These are phyloP conservation scores for Mucor racemosus DNA, from an alignment of 371 early-diverging fungal genomes.

Conservation along the genomic window DNA sequence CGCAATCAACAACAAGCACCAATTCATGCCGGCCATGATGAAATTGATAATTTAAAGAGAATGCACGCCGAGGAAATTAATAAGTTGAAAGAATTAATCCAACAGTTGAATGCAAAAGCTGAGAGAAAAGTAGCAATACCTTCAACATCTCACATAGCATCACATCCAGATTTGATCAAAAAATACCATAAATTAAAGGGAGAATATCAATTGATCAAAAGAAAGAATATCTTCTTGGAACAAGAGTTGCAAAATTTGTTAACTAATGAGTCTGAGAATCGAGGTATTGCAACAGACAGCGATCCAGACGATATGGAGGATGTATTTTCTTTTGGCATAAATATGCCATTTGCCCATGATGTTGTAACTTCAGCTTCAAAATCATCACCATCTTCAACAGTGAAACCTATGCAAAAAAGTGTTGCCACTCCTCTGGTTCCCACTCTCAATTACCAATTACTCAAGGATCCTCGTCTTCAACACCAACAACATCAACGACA, in stretches of 20 bases:
- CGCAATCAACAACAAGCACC: background rate
- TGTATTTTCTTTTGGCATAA: background rate
- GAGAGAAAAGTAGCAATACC: background rate
- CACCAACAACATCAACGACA: background rate
- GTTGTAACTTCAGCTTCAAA: no score
- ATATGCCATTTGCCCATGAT: no score
- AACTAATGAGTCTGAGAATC: background rate
- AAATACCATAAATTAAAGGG: conserved; percentile 1
- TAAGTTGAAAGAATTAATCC: background rate
- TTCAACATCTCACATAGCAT: background rate
- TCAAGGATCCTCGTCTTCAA: no score
- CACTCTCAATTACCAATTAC: no score
- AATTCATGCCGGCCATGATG: background rate
- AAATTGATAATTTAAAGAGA: background rate
- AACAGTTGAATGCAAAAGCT: background rate
- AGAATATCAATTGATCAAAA: conserved; percentile 1
- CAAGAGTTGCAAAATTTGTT: background rate
- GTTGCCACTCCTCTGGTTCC: background rate
- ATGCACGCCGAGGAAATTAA: background rate
- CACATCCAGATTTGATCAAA: background rate
- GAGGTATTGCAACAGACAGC: background rate
- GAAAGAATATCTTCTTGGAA: background rate
- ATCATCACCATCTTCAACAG: no score
- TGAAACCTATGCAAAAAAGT: background rate
- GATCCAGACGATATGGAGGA: background rate